Evolutionary conservation across 805 yeast species (phyloP), one percentile per base, ranked within the genome.

Genomic region (Cyberlindnera galapagoensis): DNA sequence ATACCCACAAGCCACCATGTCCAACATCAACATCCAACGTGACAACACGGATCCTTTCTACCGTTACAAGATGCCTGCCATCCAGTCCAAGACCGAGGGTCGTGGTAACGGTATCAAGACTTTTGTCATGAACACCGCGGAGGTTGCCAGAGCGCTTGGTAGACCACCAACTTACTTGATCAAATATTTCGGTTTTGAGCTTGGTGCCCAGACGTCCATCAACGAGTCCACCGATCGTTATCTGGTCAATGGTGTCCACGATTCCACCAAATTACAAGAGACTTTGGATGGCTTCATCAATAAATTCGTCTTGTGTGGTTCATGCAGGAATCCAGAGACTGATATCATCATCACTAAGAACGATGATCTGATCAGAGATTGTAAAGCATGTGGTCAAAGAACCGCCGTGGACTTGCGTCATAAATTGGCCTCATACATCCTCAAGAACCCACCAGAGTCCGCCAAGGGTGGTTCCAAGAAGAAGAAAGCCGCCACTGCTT

Each of bases 71-170:
- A 92, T 92, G 98, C 98, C 98, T 57, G 82, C 94, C 26, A 80
- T 92, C 63, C 94, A 84, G 65, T 84, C 96, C 48, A 92, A 92
- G 72, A 85, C 85, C 46, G 97, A 92, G 67, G 98, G 98, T 62
- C 76, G 95, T 59, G 98, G 98, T 68, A 92, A 92, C 67, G 98
- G 98, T 78, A 92, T 92, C 65, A 88, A 87, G 61, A 92, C 98
- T 16, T 94, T 90, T 34, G 80, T 92, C 36, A 75, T 86, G 46
- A 92, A 92, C 63, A 76, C 86, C 34, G 66, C 82, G 24, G 97
- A 92, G 54, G 96, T 92, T 40, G 94, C 97, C 24, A 76, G 95
- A 52, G 94, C 97, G 15, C 71, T 92, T 44, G 84, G 83, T 47
- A 80, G 98, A 63, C 97, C 98, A 21, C 77, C 96, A 22, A 65